Base-by-base conservation (phyloP, 2,329 filamentous ascomycete species). In the Xylaria polymorpha region DNA sequence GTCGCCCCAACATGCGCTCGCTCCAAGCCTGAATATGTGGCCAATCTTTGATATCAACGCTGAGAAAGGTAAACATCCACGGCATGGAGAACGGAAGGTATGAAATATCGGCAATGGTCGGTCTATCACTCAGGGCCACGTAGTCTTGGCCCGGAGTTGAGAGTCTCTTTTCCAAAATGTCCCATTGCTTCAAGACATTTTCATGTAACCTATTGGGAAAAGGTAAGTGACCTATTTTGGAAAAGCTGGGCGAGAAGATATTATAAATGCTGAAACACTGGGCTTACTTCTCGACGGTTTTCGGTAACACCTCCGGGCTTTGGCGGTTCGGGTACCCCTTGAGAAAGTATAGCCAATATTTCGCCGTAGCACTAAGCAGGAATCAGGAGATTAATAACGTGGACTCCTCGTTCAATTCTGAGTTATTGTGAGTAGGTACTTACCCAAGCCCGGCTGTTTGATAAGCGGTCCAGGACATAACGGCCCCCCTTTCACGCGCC, bases 51-150 rank as follows among this genome's bases (percentile, higher is more conserved):
- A 80, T 74, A 62, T 80, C 71, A 1, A 80, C 78, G 1, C 71
- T 72, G 1, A 80, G 48, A 55, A 81, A 79, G 9, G 46, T 73
- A 64, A 80, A 80, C 78, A 80, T 80, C 74, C 75, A 80, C 3
- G 77, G 79, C 78, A 80, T 80, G 0, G 79, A 74, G 66, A 80
- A 81, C 1, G 79, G 79, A 46, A 79, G 76, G 62, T 79, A 81
- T 0, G 78, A 77, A 1, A 81, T 46, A 67, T 82, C 80, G 0
- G 80, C 79, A 7, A 81, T 55, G 0, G 79, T 80, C 0, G 79
- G 80, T 0, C 80, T 72, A 61, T 80, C 80, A 5, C 43, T 44
- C 4, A 82, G 71, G 3, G 79, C 80, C 55, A 82, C 72, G 65
- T 79, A 81, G 1, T 74, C 29, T 60, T 82, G 80, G 1, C 55